These are phyloP conservation scores for Starmerella khaoyaiensis DNA, from an alignment of 805 yeast species.

Conservation along the genomic window DNA sequence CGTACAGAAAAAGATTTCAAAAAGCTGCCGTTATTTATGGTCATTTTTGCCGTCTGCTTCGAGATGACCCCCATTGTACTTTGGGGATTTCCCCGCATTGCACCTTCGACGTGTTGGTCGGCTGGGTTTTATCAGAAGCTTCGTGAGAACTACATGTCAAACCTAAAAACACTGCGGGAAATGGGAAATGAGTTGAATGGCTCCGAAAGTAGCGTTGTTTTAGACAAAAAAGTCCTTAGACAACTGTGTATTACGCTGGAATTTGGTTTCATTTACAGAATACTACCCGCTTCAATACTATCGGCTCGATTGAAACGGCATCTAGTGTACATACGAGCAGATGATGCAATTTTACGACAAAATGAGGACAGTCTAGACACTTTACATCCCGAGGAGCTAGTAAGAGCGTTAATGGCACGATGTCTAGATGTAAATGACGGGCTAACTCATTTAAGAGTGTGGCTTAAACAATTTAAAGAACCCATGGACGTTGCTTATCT, in stretches of 20 bases:
- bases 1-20: slow-evolving; percentile 39
- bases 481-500: slow-evolving; percentile 23
- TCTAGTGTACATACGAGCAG: slow-evolving; percentile 18
- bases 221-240: slow-evolving; percentile 6
- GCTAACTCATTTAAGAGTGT: slow-evolving; percentile 5
- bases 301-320: slow-evolving; percentile 13
- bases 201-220: slow-evolving; percentile 14
- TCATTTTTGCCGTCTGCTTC: slow-evolving; percentile 41
- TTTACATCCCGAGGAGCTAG: slow-evolving; percentile 14
- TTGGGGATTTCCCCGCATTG: slow-evolving; percentile 39
- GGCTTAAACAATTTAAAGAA: slow-evolving; percentile 20
- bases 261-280: slow-evolving; percentile 10
- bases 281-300: slow-evolving; percentile 10
- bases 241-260: slow-evolving; percentile 12
- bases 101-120: slow-evolving; percentile 46
- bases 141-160: not conserved
- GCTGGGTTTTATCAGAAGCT: slow-evolving; percentile 6
- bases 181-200: slow-evolving; percentile 5
- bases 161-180: not conserved
- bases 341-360: slow-evolving; percentile 17
- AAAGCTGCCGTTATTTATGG: slow-evolving; percentile 48
- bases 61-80: slow-evolving; percentile 46
- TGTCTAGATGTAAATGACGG: slow-evolving; percentile 15
- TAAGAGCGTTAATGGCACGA: slow-evolving; percentile 17
- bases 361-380: slow-evolving; percentile 3